phyloP scores from a whole-genome alignment of 2,329 filamentous ascomycete genomes.

The Hypoxylon sp. region DNA sequence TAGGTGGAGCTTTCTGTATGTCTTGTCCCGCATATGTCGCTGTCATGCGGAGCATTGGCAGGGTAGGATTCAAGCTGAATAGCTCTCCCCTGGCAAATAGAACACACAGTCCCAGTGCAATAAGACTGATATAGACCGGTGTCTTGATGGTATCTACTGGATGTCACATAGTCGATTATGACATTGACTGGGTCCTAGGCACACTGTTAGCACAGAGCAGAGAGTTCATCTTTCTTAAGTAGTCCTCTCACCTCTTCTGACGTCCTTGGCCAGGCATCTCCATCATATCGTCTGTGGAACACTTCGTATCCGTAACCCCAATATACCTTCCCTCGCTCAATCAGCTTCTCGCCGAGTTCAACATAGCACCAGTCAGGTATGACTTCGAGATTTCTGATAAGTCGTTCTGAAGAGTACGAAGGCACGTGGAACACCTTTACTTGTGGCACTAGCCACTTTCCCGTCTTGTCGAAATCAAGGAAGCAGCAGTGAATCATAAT shows the following conservation, averaged over 20 bases:
- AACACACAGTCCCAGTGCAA: slow-evolving; percentile 16
- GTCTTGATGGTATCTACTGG: slow-evolving; percentile 26
- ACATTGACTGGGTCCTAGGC: slow-evolving; percentile 31
- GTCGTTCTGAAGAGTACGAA: slow-evolving; percentile 32
- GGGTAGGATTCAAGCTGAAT: slow-evolving; percentile 32
- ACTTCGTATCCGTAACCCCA: neutral
- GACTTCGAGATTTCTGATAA: slow-evolving; percentile 32
- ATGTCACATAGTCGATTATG: slow-evolving; percentile 42
- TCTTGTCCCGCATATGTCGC: slow-evolving; percentile 20
- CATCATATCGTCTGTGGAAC: slow-evolving; percentile 4
- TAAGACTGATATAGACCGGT: neutral
- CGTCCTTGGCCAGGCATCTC: slow-evolving; percentile 15
- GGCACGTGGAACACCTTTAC: slow-evolving; percentile 24
- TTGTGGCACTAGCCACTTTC: slow-evolving; percentile 36
- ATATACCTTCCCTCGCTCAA: slow-evolving; percentile 2
- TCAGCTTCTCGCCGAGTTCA: neutral
- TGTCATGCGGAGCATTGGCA: slow-evolving; percentile 20
- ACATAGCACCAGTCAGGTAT: slow-evolving; percentile 35
- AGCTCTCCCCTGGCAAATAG: slow-evolving; percentile 29
- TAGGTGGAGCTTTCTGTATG: neutral
- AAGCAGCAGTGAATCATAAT: slow-evolving; percentile 36
- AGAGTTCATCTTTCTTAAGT: neutral
- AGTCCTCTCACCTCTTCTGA: slow-evolving; percentile 2
- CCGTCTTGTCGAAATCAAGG: slow-evolving; percentile 41
- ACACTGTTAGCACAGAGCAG: slow-evolving; percentile 1